Evolutionary conservation across 2,329 filamentous ascomycete genomes (phyloP), one percentile per base, ranked within the genome.

Genomic region (Fusarium sp.): DNA sequence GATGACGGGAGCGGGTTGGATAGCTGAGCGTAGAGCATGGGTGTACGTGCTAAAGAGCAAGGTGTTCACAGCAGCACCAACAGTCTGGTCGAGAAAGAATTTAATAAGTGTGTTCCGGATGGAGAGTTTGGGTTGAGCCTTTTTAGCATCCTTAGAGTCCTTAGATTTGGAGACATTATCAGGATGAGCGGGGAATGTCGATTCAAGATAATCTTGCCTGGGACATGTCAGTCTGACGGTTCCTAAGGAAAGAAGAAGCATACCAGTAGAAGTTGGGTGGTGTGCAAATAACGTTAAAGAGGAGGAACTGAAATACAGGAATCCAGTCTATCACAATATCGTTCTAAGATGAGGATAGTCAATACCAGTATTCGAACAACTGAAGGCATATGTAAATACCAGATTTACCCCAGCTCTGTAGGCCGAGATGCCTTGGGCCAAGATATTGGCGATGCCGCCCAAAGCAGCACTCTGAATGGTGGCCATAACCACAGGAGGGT

Each of bases 221-320:
- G 12, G 3, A 36, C n/a, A 25, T n/a, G 54, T 71, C 44, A 79
- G 61, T 70, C 65, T 38, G 31, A 36, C 57, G 39, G 25, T 54
- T 59, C 18, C 20, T 47, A 62, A 46, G 78, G 78, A n/a, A 59
- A 70, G 62, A 35, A 27, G 49, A 38, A 38, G n/a, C 83, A 75
- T 80, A 90, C 94, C 94, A 97, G 76, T 93, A 79, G 78, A 94
- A 93, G 82, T 98, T 98, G 47, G 93, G 93, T 5, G 94, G 94
- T 44, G 91, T 92, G 80, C 87, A 91, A 65, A 97, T 79, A 38
- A 93, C 78, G 72, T 91, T 89, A 84, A 92, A 97, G 58, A 94
- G 78, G 56, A 93, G 83, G 81, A 97, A 97, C 79, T 94, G 93
- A 74, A 94, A 83, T 46, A 97, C 86, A 7, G 92, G 89, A 9